Evolutionary conservation across 139 green algal species (phyloP).

Genomic region (Diplosphaera chodatii): DNA sequence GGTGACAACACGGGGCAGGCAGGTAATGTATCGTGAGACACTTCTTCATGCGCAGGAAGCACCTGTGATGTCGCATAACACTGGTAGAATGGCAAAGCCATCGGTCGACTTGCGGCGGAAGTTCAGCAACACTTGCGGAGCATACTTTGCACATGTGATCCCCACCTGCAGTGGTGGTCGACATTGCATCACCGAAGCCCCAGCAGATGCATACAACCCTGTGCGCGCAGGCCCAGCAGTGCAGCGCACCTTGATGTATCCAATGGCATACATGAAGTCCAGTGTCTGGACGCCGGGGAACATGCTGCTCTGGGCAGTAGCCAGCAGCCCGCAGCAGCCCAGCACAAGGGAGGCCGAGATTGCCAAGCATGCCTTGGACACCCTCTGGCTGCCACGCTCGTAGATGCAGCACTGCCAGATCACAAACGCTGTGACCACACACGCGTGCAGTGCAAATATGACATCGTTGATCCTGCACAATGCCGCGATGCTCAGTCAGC

Average conservation of each 20-base stretch:
- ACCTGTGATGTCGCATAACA: background rate
- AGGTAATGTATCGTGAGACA: too few relatives aligned
- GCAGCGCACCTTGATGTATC: background rate
- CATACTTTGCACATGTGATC: background rate
- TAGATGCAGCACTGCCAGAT: background rate
- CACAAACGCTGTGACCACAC: background rate
- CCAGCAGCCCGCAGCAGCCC: background rate
- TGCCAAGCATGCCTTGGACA: background rate
- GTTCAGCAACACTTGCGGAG: background rate
- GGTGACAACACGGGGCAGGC: too few relatives aligned
- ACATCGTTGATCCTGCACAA: background rate
- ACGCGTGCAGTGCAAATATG: background rate
- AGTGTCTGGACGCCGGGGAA: background rate
- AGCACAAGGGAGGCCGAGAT: background rate
- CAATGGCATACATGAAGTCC: background rate
- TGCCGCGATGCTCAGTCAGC: too few relatives aligned
- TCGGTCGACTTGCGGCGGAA: background rate
- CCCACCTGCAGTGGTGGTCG: too few relatives aligned
- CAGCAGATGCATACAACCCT: too few relatives aligned
- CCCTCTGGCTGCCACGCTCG: background rate
- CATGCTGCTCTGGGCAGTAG: background rate
- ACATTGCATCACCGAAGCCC: too few relatives aligned
- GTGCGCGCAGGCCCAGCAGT: too few relatives aligned
- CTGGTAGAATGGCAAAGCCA: background rate
- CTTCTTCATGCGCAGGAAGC: too few relatives aligned